Evolutionary conservation across 495 filamentous ascomycete genomes (phyloP).

Genomic region (Tuber calosporum): DNA sequence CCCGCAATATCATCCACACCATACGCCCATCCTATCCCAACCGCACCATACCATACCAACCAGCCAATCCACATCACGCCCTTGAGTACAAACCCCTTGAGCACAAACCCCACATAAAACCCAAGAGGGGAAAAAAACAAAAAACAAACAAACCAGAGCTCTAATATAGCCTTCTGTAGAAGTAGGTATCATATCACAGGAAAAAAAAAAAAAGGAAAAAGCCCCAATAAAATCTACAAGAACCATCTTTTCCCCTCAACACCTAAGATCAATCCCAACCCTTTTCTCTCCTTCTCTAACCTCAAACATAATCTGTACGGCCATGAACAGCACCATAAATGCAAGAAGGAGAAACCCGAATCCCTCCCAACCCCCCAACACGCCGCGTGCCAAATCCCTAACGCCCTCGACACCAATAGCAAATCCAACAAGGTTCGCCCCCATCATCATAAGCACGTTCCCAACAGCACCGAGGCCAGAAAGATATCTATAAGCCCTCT

Average conservation of each 20-base stretch:
- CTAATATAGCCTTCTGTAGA: not conserved
- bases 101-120: not conserved
- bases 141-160: not conserved
- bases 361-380: conserved; percentile 46
- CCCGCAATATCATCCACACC: not conserved
- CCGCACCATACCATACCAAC: not conserved
- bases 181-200: not conserved
- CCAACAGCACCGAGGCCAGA: conserved; percentile 79
- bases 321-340: conserved; percentile 68
- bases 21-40: not conserved
- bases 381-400: conserved; percentile 62
- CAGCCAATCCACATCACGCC: not conserved
- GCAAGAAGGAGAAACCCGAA: conserved; percentile 64
- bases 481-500: conserved; percentile 66
- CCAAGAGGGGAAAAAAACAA: not conserved
- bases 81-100: not conserved
- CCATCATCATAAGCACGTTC: conserved; percentile 92
- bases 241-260: conserved; percentile 45
- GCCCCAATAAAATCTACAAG: not conserved
- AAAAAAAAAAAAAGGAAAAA: not conserved
- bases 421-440: conserved; percentile 90
- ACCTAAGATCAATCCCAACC: conserved; percentile 77
- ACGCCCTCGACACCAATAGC: conserved; percentile 84
- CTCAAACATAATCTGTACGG: conserved; percentile 94
- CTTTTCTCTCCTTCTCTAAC: conserved; percentile 74